Percentiles rank a stretch among this genome's conserved stretches.
Conservation (phyloP, 2,329 filamentous ascomycete species). For the Fusarium solani-melongenae region DNA sequence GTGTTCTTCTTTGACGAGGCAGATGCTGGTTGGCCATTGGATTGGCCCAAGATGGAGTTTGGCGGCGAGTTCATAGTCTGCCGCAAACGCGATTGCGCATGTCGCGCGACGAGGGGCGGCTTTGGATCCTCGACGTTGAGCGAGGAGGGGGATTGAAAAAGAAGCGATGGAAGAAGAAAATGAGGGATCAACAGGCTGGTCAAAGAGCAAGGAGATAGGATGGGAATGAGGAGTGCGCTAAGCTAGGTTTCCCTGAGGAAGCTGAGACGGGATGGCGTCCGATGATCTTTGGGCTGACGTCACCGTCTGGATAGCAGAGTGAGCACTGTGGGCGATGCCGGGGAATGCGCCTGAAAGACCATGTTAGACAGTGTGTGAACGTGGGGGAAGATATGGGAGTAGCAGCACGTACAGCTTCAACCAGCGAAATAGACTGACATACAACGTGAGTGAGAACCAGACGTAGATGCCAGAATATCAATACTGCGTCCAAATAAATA, state of each 20-base stretch:
- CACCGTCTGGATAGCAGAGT: slow-evolving; percentile 11
- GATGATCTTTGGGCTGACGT: slow-evolving; percentile 23
- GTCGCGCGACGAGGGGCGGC: background rate
- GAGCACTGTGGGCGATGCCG: slow-evolving; percentile 1
- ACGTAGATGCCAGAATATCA: background rate
- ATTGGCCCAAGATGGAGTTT: slow-evolving; percentile 29
- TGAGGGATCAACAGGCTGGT: background rate
- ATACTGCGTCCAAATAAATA: background rate
- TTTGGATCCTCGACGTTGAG: background rate
- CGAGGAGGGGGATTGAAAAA: background rate
- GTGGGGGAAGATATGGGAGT: background rate
- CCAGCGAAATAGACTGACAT: background rate
- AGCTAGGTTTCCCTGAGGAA: background rate
- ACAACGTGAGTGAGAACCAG: background rate
- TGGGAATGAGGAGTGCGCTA: slow-evolving; percentile 19
- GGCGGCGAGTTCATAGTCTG: slow-evolving; percentile 42
- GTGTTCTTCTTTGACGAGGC: background rate
- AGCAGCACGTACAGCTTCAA: background rate
- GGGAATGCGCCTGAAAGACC: background rate
- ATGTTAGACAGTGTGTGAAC: background rate
- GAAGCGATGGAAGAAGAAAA: background rate
- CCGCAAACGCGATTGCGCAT: slow-evolving; percentile 16
- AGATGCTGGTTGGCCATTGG: slow-evolving; percentile 1
- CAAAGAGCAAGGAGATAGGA: slow-evolving; percentile 6
- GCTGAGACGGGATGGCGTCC: slow-evolving; percentile 18